These are phyloP conservation scores for Tillandsia fasciculata DNA, from an alignment of 176 grass and related monocot species.

Conservation along the genomic window DNA sequence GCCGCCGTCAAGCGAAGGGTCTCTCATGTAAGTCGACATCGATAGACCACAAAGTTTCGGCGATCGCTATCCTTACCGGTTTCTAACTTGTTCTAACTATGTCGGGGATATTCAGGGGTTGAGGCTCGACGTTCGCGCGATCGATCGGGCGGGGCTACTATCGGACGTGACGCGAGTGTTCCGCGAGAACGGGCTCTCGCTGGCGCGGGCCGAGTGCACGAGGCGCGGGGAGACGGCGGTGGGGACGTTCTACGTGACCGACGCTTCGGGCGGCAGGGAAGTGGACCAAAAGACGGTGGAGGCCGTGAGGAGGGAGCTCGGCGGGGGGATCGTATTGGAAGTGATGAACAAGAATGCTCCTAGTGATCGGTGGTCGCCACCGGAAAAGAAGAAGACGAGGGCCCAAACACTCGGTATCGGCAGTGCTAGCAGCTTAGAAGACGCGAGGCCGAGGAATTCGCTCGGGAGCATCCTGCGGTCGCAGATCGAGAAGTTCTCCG, in stretches of 20 bases:
- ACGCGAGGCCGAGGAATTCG: constrained; percentile 25
- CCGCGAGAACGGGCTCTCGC: constrained; percentile 46
- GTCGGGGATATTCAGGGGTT: constrained; percentile 23
- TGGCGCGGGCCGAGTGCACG: constrained; percentile 30
- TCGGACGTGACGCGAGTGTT: constrained; percentile 49
- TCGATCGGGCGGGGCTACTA: constrained; percentile 37
- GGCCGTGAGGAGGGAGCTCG: constrained; percentile 25
- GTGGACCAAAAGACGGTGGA: constrained; percentile 34
- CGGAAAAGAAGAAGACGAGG: constrained; percentile 30
- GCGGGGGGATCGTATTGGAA: constrained; percentile 30
- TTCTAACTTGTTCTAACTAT: not conserved
- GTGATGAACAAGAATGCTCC: constrained; percentile 19
- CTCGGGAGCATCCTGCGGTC: constrained; percentile 37
- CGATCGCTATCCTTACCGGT: not conserved
- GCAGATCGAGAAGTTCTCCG: constrained; percentile 43
- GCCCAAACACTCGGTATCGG: not conserved
- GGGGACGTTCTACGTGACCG: constrained; percentile 37
- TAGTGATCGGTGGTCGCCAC: constrained; percentile 22
- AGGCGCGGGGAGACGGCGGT: constrained; percentile 36
- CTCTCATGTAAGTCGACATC: constrained; percentile 22
- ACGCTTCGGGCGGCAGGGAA: constrained; percentile 29
- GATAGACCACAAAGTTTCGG: not conserved
- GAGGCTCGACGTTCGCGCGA: constrained; percentile 37
- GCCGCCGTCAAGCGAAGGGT: constrained; percentile 56
- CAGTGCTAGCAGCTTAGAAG: not conserved